Conservation (phyloP, 208 protist genomes). For the Acanthamoeba sp. region DNA sequence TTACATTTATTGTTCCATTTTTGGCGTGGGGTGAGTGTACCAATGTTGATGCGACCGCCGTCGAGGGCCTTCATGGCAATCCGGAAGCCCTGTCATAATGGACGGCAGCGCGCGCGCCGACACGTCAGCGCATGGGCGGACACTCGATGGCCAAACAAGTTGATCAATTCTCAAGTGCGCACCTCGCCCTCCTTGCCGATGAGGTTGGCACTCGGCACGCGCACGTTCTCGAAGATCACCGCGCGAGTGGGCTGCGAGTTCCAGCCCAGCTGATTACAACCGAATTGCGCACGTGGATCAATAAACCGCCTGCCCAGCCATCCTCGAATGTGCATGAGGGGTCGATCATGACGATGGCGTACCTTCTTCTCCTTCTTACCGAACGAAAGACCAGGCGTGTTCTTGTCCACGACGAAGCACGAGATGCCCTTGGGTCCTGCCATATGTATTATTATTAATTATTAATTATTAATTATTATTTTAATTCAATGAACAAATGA, state of each 20-base stretch:
- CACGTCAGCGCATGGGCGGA: neutral
- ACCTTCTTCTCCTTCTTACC: constrained; percentile 90
- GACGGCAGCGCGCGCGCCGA: neutral
- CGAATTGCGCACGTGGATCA: neutral
- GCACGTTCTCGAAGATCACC: constrained; percentile 87
- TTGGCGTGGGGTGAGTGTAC: neutral
- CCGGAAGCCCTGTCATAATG: constrained; percentile 86
- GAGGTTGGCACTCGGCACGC: constrained; percentile 86
- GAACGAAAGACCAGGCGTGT: constrained; percentile 88
- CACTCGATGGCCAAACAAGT: too few relatives aligned
- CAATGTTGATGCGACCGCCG: constrained; percentile 92
- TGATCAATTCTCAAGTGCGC: too few relatives aligned
- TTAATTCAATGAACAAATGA: neutral
- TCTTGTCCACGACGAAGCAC: constrained; percentile 89
- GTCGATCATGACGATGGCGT: neutral
- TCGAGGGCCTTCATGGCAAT: constrained; percentile 92
- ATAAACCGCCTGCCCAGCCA: too few relatives aligned
- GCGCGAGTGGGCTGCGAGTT: constrained; percentile 87
- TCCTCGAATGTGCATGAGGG: neutral
- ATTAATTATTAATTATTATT: neutral
- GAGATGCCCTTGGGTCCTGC: constrained; percentile 88
- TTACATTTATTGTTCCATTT: too few relatives aligned
- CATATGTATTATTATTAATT: constrained; percentile 18
- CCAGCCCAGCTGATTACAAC: constrained; percentile 85
- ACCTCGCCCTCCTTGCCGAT: constrained; percentile 87